Evolutionary conservation across 768 basidiomycete genomes (phyloP).

Genomic region (Lactarius sanguifluus): DNA sequence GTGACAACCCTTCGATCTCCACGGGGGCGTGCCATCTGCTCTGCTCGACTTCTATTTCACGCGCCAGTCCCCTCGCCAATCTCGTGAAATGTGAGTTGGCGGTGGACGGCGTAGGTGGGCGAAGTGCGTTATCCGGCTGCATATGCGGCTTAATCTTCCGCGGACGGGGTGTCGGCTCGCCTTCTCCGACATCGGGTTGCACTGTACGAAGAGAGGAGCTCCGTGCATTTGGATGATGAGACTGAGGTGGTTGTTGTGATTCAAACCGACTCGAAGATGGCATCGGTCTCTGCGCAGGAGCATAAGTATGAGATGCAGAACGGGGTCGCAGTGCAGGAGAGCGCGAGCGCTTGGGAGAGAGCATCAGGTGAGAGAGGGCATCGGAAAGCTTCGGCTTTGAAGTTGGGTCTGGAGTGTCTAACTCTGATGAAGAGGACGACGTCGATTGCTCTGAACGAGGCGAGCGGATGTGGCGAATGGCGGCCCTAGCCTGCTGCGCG

Average conservation of each 20-base stretch:
- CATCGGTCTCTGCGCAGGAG: conserved; percentile 1
- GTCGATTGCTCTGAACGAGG: conserved; percentile 45
- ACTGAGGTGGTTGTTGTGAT: conserved; percentile 3
- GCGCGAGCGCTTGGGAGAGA: conserved; percentile 76
- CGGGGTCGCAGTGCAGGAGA: conserved; percentile 25
- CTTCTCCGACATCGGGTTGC: conserved; percentile 14
- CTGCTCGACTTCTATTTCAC: conserved; percentile 52
- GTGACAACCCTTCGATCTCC: conserved; percentile 14
- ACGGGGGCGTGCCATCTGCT: conserved; percentile 23
- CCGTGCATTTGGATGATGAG: neutral
- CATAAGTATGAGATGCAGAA: conserved; percentile 10
- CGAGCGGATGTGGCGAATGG: conserved; percentile 45
- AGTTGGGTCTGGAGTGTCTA: conserved; percentile 43
- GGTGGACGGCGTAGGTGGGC: conserved; percentile 61
- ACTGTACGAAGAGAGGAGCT: conserved; percentile 14
- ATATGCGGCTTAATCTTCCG: conserved; percentile 16
- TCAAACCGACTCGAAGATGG: neutral
- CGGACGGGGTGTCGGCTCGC: conserved; percentile 27
- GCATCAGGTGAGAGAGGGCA: conserved; percentile 64
- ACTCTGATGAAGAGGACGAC: conserved; percentile 50
- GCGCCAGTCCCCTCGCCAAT: conserved; percentile 54
- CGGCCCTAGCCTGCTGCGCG: conserved; percentile 49
- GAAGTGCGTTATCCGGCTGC: conserved; percentile 49
- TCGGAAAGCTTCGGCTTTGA: conserved; percentile 68
- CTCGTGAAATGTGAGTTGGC: conserved; percentile 57